Base-by-base conservation (phyloP, 495 filamentous ascomycete species). In the Trichoderma asperelloides region DNA sequence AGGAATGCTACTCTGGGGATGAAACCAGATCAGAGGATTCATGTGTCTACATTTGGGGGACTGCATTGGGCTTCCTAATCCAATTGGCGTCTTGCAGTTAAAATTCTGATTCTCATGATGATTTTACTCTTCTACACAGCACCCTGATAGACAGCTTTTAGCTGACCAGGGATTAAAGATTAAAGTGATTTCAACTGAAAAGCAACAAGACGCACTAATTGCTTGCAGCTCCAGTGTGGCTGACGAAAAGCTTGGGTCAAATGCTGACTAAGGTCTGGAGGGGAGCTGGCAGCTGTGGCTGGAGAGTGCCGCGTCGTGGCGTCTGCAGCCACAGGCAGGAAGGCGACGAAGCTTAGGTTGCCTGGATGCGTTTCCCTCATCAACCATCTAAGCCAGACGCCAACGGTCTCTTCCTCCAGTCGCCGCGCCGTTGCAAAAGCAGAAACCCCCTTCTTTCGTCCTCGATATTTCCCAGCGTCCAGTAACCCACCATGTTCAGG, bases 401-500 rank as follows among this genome's bases (percentile, higher is more conserved):
- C n/a, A 51, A 51, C 47, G 47, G 47, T n/a, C 15, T 21, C n/a
- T 41, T 64, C 25, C 62, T 21, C 33, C 28, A 13, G 55, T 27
- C 23, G 25, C 55, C 25, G 55, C 55, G 55, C 27, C 55, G 55
- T 30, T 60, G 25, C 55, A 60, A 12, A 30, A 12, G 33, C 33
- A 37, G 18, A 60, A 15, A 28, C 16, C 25, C 55, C 12, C 6
- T 18, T 30, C 27, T 13, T 2, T 30, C 28, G 1, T 30, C 9
- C 55, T 30, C 16, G 2, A 16, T 4, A 8, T 33, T 0, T 1
- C 30, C 2, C 25, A 23, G 11, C 9, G 28, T 12, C 23, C 55
- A 60, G 55, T 30, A 25, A 60, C 15, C 4, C 81, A 87, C 75
- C 68, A 98, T 98, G 95, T 98, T 98, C 84, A 87, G 95, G 80